Conservation (phyloP, 2,329 filamentous ascomycete genomes). For the Didymella pinodella region DNA sequence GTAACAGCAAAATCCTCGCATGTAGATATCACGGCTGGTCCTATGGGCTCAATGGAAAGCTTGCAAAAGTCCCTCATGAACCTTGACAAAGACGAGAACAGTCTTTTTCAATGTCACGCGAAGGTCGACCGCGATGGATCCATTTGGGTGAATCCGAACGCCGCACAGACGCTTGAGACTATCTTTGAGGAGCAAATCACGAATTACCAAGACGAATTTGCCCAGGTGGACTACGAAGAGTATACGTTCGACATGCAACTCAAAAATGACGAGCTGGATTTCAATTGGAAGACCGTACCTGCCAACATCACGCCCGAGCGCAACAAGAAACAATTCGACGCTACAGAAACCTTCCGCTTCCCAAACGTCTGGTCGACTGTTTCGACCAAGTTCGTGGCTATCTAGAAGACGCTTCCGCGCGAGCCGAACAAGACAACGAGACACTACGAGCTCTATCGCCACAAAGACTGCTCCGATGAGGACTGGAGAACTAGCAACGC, state of each 20-base stretch:
- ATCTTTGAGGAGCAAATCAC: constrained; percentile 27
- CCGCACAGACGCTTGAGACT: constrained; percentile 26
- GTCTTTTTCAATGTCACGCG: constrained; percentile 41
- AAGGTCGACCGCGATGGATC: constrained; percentile 40
- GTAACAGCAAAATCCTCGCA: constrained; percentile 47
- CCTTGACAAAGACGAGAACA: constrained; percentile 40
- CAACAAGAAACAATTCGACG: not conserved
- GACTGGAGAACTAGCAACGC: constrained; percentile 65
- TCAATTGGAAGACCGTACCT: constrained; percentile 9
- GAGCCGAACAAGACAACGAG: constrained; percentile 3
- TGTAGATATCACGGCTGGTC: constrained; percentile 58
- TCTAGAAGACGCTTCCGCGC: constrained; percentile 1
- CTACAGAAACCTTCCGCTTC: not conserved
- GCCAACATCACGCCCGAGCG: not conserved
- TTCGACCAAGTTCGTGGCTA: constrained; percentile 2
- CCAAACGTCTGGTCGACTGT: constrained; percentile 4
- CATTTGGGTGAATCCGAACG: constrained; percentile 46
- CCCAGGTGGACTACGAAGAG: not conserved
- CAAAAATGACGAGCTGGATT: not conserved
- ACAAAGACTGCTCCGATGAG: constrained; percentile 64
- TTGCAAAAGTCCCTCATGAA: constrained; percentile 54
- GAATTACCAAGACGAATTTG: not conserved
- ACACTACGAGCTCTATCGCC: constrained; percentile 64
- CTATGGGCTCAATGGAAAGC: constrained; percentile 52
- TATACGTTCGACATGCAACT: constrained; percentile 4